A percentile compares a stretch with the other conserved stretches of the same genome.
Evolutionary conservation across 2,329 filamentous ascomycete species (phyloP).

Genomic region (Apiospora arundinis): DNA sequence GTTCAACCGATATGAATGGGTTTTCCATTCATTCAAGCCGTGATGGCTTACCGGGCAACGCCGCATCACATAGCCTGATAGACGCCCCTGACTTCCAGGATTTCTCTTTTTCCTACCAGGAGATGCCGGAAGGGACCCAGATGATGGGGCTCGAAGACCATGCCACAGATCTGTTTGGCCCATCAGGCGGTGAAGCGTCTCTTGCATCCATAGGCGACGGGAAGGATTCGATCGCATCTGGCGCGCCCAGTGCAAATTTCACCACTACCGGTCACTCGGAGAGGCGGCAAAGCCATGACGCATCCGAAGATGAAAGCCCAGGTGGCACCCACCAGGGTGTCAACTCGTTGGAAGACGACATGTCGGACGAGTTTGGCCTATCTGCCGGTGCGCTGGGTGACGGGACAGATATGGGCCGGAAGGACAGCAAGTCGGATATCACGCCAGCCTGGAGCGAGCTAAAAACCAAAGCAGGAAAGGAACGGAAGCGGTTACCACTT

Average conservation of each 20-base stretch:
- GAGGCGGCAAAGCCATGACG: slow-evolving; percentile 41
- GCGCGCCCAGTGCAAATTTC: slow-evolving; percentile 43
- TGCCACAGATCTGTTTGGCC: slow-evolving; percentile 40
- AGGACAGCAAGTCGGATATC: slow-evolving; percentile 64
- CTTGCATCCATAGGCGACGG: slow-evolving; percentile 41
- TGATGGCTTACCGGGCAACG: slow-evolving; percentile 41
- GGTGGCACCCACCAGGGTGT: slow-evolving; percentile 51
- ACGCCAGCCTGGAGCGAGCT: slow-evolving; percentile 79
- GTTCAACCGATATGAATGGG: slow-evolving; percentile 43
- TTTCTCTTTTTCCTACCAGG: slow-evolving; percentile 59
- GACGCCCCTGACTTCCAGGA: slow-evolving; percentile 58
- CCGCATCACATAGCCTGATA: slow-evolving; percentile 45
- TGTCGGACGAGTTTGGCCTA: slow-evolving; percentile 65
- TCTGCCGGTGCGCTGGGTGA: slow-evolving; percentile 53
- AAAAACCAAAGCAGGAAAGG: slow-evolving; percentile 93
- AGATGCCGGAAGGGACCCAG: slow-evolving; percentile 48
- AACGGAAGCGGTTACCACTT: slow-evolving; percentile 88
- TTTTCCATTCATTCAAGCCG: slow-evolving; percentile 45
- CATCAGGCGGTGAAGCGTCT: background rate
- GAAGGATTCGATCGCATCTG: slow-evolving; percentile 46
- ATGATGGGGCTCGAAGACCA: slow-evolving; percentile 49
- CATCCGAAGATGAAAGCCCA: slow-evolving; percentile 53
- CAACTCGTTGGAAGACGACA: slow-evolving; percentile 58
- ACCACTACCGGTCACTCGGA: slow-evolving; percentile 32
- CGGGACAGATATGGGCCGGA: slow-evolving; percentile 59